phyloP scores from a whole-genome alignment of 768 basidiomycete genomes.

The Kwoniella europaea region DNA sequence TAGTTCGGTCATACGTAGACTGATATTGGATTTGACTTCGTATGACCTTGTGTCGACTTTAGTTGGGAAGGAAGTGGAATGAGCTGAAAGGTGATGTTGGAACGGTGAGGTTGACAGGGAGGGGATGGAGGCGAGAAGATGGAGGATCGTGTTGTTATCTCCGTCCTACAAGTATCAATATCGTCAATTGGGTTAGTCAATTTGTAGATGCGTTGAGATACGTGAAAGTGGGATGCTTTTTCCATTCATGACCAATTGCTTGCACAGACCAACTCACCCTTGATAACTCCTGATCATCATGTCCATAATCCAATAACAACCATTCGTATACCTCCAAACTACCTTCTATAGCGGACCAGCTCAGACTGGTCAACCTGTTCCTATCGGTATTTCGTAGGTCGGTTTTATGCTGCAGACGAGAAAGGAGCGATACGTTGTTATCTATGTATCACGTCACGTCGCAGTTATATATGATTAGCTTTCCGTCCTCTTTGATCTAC shows the following conservation, averaged over 20 bases:
- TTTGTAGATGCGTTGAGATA: no score
- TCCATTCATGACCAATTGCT: no score
- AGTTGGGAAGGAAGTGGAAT: slow-evolving; percentile 16
- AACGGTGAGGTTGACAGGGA: slow-evolving; percentile 56
- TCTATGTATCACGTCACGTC: slow-evolving; percentile 62
- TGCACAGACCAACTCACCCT: slow-evolving; percentile 65
- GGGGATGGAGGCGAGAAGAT: slow-evolving; percentile 84
- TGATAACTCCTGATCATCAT: slow-evolving; percentile 91
- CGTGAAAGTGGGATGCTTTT: no score
- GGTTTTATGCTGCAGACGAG: slow-evolving; percentile 71
- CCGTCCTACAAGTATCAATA: no score
- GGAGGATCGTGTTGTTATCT: slow-evolving; percentile 90
- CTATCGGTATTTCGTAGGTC: slow-evolving; percentile 92
- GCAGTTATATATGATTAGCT: no score
- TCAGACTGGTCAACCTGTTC: slow-evolving; percentile 80
- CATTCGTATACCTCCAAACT: slow-evolving; percentile 94
- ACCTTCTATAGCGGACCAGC: slow-evolving; percentile 87
- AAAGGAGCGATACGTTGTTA: slow-evolving; percentile 92
- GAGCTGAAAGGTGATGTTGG: slow-evolving; percentile 26
- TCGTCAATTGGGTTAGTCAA: no score
- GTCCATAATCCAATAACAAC: slow-evolving; percentile 73
- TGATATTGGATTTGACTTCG: slow-evolving; percentile 59
- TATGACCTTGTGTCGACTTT: slow-evolving; percentile 20
- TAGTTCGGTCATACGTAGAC: slow-evolving; percentile 81
- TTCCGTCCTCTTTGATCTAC: no score